Evolutionary conservation across 192 early-diverging fungal species (phyloP), one percentile per base, ranked within the genome.

Genomic region (Geosiphon pyriformis): DNA sequence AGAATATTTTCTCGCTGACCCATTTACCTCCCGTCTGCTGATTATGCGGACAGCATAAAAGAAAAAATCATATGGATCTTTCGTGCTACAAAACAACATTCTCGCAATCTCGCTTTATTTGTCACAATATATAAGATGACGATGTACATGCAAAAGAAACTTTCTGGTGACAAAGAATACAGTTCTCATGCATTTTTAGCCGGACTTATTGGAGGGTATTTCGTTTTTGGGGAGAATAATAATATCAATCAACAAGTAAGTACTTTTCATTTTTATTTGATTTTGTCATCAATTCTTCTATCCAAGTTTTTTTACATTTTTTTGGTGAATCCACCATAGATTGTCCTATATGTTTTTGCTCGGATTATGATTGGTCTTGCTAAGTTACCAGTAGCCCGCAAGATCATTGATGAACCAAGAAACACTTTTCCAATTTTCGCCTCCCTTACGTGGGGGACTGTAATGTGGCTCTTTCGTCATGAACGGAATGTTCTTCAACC

Each of bases 151-250:
- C 90, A 88, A 65, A 79, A 86, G 26, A 77, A 82, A 32, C 62
- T 94, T 52, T 81, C 86, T 55, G 88, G 85, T 51, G 83, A 79
- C 50, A 93, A 93, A 70, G 88, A 95, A 74, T 76, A 79, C 56
- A 79, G 81, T 42, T 11, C 82, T 31, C 91, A 98, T 74, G 80
- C 94, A 15, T 98, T 98, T 73, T 54, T 95, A 32, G 93, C 96
- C 3, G 96, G 96, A 26, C 70, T 91, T 42, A 80, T 95, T 30
- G 94, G 96, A 10, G 94, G 94, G 4, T 95, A 94, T 74, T 75
- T 90, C 78, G 87, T 98, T 17, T 98, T 98, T 86, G 92, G 93
- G 33, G 88, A 94, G 61, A 94, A 96, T 72, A 96, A 90, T 70
- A 90, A 87, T 74, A 85, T 98, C 71, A 98, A 98, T 78, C 89